phyloP scores from a whole-genome alignment of 2,329 filamentous ascomycete genomes.

The Cryphonectria naterciae region DNA sequence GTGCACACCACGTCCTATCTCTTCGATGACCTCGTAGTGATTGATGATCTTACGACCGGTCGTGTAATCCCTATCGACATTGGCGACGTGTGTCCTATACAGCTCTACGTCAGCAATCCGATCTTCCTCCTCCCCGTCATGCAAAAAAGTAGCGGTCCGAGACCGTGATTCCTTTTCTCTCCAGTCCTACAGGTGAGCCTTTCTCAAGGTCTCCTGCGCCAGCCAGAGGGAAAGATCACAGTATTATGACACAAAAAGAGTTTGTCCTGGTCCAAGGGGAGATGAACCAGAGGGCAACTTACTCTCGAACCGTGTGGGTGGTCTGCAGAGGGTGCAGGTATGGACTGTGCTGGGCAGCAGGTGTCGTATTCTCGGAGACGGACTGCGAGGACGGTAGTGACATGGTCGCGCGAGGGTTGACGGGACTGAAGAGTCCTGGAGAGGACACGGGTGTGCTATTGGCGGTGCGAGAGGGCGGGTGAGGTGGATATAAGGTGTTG shows the following conservation, averaged over 20 bases:
- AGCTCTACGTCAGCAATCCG: conserved; percentile 14
- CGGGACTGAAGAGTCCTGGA: conserved; percentile 64
- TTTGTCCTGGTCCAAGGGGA: not conserved
- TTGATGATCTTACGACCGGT: conserved; percentile 97
- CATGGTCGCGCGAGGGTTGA: conserved; percentile 47
- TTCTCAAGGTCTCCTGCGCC: not conserved
- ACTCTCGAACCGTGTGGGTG: conserved; percentile 73
- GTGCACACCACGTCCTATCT: conserved; percentile 93
- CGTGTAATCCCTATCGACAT: conserved; percentile 84
- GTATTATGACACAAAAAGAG: not conserved
- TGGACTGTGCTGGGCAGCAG: conserved; percentile 58
- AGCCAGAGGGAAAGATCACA: not conserved
- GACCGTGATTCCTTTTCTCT: not conserved
- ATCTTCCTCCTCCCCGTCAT: not conserved
- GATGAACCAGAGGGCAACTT: conserved; percentile 45
- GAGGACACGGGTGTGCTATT: conserved; percentile 64
- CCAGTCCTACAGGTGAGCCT: not conserved
- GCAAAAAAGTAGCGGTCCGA: not conserved
- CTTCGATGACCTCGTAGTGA: conserved; percentile 95
- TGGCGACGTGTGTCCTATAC: conserved; percentile 79
- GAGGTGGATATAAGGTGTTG: conserved; percentile 42
- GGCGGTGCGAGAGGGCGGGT: conserved; percentile 50
- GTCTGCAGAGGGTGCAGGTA: conserved; percentile 73
- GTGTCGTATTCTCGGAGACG: conserved; percentile 58
- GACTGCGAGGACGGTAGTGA: conserved; percentile 45